These are phyloP conservation scores for Cryptomeria japonica DNA, from an alignment of 75 land plant species.

Conservation along the genomic window DNA sequence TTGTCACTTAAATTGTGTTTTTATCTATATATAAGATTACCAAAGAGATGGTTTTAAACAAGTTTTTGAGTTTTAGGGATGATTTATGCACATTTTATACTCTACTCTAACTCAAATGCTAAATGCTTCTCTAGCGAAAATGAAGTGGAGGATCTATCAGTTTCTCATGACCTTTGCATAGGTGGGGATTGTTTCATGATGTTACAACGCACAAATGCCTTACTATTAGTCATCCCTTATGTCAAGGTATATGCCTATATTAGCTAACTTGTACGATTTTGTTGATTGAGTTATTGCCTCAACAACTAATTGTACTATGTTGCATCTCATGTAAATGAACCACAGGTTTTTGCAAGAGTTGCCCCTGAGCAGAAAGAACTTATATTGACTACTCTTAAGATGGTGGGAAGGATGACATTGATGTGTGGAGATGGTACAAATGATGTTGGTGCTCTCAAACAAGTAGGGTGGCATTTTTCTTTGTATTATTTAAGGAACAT, in stretches of 20 bases:
- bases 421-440: slow-evolving; percentile 99
- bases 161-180: slow-evolving; percentile 85
- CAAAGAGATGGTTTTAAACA: not conserved
- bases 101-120: no score
- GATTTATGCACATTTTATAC: not conserved
- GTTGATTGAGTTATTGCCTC: not conserved
- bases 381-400: slow-evolving; percentile 87
- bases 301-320: not conserved
- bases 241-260: slow-evolving; percentile 66
- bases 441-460: slow-evolving; percentile 99
- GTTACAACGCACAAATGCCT: slow-evolving; percentile 77
- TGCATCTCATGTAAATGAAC: not conserved
- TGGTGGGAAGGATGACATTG: slow-evolving; percentile 86
- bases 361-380: slow-evolving; percentile 99
- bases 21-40: not conserved
- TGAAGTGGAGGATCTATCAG: slow-evolving; percentile 71
- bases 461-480: slow-evolving; percentile 45
- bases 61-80: not conserved
- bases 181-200: slow-evolving; percentile 95
- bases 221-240: slow-evolving; percentile 78
- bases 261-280: not conserved
- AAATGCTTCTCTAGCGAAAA: slow-evolving; percentile 43
- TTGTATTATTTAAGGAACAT: not conserved
- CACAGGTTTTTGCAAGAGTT: slow-evolving; percentile 97
- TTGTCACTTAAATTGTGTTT: not conserved